A percentile compares a stretch with the other conserved stretches of the same genome.
phyloP scores from a whole-genome alignment of 768 basidiomycete species.

The Boletus insuetus region DNA sequence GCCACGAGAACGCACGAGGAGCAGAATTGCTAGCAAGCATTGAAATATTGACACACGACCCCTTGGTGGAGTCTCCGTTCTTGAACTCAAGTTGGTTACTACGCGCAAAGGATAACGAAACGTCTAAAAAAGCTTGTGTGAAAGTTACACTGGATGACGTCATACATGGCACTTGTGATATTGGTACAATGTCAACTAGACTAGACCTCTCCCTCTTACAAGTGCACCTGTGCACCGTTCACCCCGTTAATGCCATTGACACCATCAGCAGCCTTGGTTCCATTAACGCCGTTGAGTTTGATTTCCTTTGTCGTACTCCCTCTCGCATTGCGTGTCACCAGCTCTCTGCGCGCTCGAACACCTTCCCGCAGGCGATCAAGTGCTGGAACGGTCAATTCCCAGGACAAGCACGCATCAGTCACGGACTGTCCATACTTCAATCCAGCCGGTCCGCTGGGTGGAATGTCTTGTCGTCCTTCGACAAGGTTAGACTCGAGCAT shows the following conservation, averaged over 20 bases:
- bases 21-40: neutral
- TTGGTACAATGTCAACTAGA: too few relatives aligned
- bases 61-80: neutral
- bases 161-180: slow-evolving; percentile 1
- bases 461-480: slow-evolving; percentile 85
- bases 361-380: slow-evolving; percentile 87
- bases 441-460: slow-evolving; percentile 63
- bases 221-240: slow-evolving; percentile 13
- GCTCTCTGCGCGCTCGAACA: slow-evolving; percentile 70
- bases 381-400: slow-evolving; percentile 80
- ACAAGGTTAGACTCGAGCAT: slow-evolving; percentile 95
- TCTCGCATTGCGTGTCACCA: slow-evolving; percentile 36
- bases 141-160: slow-evolving; percentile 2
- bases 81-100: neutral
- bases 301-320: neutral
- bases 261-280: slow-evolving; percentile 14
- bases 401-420: slow-evolving; percentile 87
- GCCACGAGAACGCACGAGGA: neutral
- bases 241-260: slow-evolving; percentile 16
- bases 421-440: slow-evolving; percentile 84
- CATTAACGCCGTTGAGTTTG: slow-evolving; percentile 15
- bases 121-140: neutral
- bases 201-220: neutral
- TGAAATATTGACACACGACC: neutral
- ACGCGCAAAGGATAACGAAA: neutral